Evolutionary conservation across 140 eudicot genomes (phyloP), one percentile per base, ranked within the genome.

Genomic region (Senecio squalidus): DNA sequence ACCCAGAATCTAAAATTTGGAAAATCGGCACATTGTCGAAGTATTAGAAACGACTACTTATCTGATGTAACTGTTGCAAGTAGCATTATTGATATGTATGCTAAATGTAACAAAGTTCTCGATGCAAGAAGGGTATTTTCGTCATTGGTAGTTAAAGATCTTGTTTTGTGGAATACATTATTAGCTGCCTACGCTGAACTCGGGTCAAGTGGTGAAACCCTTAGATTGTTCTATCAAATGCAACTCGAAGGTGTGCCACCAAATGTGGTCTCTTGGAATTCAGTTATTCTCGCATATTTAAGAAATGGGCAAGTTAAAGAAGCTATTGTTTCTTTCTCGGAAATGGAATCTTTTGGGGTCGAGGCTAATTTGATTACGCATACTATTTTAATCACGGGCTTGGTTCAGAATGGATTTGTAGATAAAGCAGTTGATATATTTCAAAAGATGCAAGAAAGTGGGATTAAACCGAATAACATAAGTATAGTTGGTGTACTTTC

Each of bases 151-250:
- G 47, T 55, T 58, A 85, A 64, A 71, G 89, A 78, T 76, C 81
- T 81, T 26, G 84, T 79, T 40, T 56, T 85, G 51, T 85, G 94
- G 94, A 85, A 85, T 46, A 72, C 83, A 1, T 36, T 81, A 21
- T 62, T 85, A 71, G 89, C 86, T 28, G 76, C 84, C 29, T 76
- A 76, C 56, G 86, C 86, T 40, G 84, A 85, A 63, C 36, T 60
- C 0, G 89, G 94, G 55, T 62, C 77, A 34, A 73, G 79, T 73
- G 94, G 94, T 2, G 86, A 85, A 52, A 62, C 86, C 38, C 58
- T 85, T 61, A 81, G 64, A 21, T 46, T 85, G 63, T 85, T 85
- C 60, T 81, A 85, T 41, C 64, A 46, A 62, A 85, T 85, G 94
- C 94, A 85, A 52, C 31, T 85, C 38, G 73, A 78, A 26, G 81